Base-by-base conservation (phyloP, 2,329 filamentous ascomycete species). In the Cytospora schulzeri region DNA sequence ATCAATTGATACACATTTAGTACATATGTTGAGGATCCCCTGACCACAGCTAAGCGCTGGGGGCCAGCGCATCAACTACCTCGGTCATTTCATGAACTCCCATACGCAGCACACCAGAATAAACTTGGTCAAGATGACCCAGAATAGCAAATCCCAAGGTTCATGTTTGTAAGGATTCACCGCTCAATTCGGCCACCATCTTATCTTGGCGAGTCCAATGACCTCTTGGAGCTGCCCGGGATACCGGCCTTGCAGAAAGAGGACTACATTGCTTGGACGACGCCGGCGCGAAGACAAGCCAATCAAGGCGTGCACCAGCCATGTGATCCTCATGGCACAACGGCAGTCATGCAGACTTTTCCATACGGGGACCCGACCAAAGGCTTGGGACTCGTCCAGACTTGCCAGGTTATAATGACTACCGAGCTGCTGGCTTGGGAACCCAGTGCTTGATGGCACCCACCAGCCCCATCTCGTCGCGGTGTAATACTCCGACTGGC, bases 251-350 rank as follows among this genome's bases (percentile, higher is more conserved):
- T 62, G 60, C 50, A 59, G 57, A 22, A 45, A 31, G n/a, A 53
- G 62, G 55, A 57, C 31, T 55, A 17, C 62, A 59, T 15, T 59
- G 54, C 51, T 35, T 66, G 61, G 62, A 22, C 8, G 45, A 53
- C 65, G 6, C 38, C 58, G 62, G 65, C 65, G 65, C 54, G 52
- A 60, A 28, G 58, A 22, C 24, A 62, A 29, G 51, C 65, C 65
- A 67, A 67, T 67, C 58, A 65, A 31, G 28, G 29, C 28, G 5
- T 35, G 45, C 45, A 57, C 45, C 55, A 50, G 38, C 62, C 41
- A 57, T 61, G 55, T 38, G 52, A 53, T 45, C 38, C 60, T 19
- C 52, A 19, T 48, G 55, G 41, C 64, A 55, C 38, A 33, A 26
- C 45, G 38, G 29, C 22, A 22, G 29, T 22, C 33, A 57, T 66